Percentiles rank a stretch among this genome's conserved stretches.
Conservation (phyloP, 2,329 filamentous ascomycete genomes). For the Exophiala spinifera region DNA sequence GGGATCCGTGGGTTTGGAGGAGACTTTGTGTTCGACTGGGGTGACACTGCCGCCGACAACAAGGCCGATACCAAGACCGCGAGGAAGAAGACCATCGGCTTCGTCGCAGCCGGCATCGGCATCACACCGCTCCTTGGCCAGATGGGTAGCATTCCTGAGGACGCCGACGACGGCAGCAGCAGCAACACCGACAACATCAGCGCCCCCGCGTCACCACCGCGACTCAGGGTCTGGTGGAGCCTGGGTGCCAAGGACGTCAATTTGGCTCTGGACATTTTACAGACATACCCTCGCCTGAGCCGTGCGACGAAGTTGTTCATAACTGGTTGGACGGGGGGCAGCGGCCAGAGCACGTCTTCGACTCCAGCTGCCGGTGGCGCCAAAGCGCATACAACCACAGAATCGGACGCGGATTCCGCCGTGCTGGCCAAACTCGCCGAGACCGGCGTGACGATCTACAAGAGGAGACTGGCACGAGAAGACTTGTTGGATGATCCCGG, state of each 20-base stretch:
- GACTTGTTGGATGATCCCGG: slow-evolving; percentile 45
- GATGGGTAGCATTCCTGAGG: slow-evolving; percentile 47
- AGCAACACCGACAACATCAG: too few relatives aligned
- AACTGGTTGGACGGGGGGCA: too few relatives aligned
- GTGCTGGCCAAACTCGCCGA: slow-evolving; percentile 38
- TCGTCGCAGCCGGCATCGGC: slow-evolving; percentile 76
- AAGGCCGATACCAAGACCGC: too few relatives aligned
- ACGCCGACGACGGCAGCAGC: too few relatives aligned
- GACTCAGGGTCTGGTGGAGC: slow-evolving; percentile 66
- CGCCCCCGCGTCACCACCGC: slow-evolving; percentile 37
- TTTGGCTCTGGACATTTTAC: slow-evolving; percentile 60
- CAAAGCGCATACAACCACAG: slow-evolving; percentile 26
- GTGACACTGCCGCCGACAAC: too few relatives aligned
- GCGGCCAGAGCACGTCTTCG: background rate
- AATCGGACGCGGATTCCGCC: too few relatives aligned
- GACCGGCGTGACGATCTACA: slow-evolving; percentile 37
- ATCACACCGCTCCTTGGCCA: slow-evolving; percentile 79
- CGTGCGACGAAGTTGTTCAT: slow-evolving; percentile 60
- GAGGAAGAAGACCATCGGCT: slow-evolving; percentile 46
- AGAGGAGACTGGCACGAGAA: slow-evolving; percentile 45
- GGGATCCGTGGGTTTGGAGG: slow-evolving; percentile 73
- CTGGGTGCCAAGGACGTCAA: slow-evolving; percentile 59
- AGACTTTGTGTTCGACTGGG: slow-evolving; percentile 48
- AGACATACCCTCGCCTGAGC: slow-evolving; percentile 51
- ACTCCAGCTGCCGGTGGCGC: too few relatives aligned